Evolutionary conservation across 805 yeast species (phyloP).

Genomic region (Candida morakotiae): DNA sequence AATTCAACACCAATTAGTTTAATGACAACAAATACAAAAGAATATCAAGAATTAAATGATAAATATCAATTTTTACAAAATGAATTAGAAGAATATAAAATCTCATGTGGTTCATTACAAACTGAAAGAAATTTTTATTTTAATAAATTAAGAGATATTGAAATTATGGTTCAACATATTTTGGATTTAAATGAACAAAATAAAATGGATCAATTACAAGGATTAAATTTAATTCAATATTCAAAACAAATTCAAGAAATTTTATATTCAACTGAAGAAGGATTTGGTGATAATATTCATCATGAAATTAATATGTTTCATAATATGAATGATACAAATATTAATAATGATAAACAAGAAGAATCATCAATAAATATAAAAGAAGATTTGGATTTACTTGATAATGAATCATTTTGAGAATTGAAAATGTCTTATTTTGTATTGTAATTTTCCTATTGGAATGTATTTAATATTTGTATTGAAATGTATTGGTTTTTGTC

Average conservation of each 20-base stretch:
- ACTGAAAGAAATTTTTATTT: conserved; percentile 89
- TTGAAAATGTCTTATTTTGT: too few relatives aligned
- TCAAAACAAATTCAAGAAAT: conserved; percentile 65
- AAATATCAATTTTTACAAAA: not conserved
- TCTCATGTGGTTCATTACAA: conserved; percentile 62
- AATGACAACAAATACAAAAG: not conserved
- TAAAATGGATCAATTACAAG: conserved; percentile 42
- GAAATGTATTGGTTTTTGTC: too few relatives aligned
- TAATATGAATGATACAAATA: conserved; percentile 43
- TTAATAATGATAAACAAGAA: conserved; percentile 13
- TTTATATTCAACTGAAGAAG: conserved; percentile 78
- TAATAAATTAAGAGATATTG: conserved; percentile 84
- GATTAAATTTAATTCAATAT: conserved; percentile 23
- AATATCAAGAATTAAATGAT: conserved; percentile 1
- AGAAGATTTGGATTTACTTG: conserved; percentile 13
- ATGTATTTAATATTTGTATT: too few relatives aligned
- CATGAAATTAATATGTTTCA: conserved; percentile 1
- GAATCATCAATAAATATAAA: conserved; percentile 7
- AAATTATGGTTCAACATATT: conserved; percentile 64
- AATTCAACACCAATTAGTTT: conserved; percentile 1
- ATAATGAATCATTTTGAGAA: conserved; percentile 13
- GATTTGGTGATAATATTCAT: conserved; percentile 41
- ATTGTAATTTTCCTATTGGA: too few relatives aligned
- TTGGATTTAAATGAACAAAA: conserved; percentile 16
- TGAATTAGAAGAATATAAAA: conserved; percentile 54